A percentile compares a stretch with the other conserved stretches of the same genome.
These are phyloP conservation scores for Neurospora sp. DNA, from an alignment of 2,329 filamentous ascomycete genomes.

Conservation along the genomic window DNA sequence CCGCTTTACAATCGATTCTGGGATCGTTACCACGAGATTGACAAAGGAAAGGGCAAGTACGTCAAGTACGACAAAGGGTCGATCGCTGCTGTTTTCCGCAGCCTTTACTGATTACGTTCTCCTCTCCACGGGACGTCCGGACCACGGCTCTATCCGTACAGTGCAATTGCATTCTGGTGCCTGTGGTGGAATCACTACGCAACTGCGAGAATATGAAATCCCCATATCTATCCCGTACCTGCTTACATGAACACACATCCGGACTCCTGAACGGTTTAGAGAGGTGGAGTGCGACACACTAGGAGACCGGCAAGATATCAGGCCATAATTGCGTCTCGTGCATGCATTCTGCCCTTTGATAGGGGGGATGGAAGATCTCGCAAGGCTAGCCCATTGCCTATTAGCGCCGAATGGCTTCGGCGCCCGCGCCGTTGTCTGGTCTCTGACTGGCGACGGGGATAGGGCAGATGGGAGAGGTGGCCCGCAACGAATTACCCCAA, in stretches of 20 bases:
- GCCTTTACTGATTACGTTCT: slow-evolving; percentile 27
- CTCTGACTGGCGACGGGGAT: not conserved
- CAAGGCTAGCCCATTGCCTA: not conserved
- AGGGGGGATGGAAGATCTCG: not conserved
- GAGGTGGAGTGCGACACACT: not conserved
- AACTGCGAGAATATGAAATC: not conserved
- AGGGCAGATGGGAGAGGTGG: not conserved
- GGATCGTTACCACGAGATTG: slow-evolving; percentile 94
- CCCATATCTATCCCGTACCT: not conserved
- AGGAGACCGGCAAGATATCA: not conserved
- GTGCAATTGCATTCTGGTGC: not conserved
- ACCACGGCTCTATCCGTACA: not conserved
- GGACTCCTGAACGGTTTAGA: not conserved
- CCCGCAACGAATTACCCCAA: not conserved
- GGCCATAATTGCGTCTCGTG: not conserved
- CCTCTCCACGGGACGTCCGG: not conserved
- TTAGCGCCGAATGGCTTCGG: not conserved
- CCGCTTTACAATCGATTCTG: slow-evolving; percentile 92
- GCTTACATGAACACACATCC: not conserved
- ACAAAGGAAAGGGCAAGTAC: slow-evolving; percentile 97
- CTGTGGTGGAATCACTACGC: not conserved
- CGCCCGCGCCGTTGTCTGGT: not conserved
- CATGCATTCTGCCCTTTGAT: not conserved
- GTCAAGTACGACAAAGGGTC: slow-evolving; percentile 90
- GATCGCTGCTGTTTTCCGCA: slow-evolving; percentile 57